These are phyloP conservation scores for Colletotrichum ledebouriae DNA, from an alignment of 2,329 filamentous ascomycete species.

Conservation along the genomic window DNA sequence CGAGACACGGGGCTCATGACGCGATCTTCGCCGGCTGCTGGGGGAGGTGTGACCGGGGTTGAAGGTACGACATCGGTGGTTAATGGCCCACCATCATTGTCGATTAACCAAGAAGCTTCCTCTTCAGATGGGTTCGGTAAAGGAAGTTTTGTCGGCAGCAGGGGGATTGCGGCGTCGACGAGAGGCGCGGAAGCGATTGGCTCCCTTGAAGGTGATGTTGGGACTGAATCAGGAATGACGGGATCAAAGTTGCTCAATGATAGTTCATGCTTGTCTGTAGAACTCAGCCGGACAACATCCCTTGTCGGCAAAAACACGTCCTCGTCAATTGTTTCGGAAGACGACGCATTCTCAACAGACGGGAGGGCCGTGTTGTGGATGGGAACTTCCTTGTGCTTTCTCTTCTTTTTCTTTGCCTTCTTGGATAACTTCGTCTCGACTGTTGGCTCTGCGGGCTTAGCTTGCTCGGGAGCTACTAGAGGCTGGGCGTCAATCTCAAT, in stretches of 20 bases:
- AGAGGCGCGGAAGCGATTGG: no score
- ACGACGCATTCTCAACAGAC: not conserved
- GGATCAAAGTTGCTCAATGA: not conserved
- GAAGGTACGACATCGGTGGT: no score
- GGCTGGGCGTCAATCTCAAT: constrained; percentile 20
- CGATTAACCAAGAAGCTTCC: not conserved
- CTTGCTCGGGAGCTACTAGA: not conserved
- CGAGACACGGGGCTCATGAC: no score
- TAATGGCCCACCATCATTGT: no score
- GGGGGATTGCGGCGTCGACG: no score
- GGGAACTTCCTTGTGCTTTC: constrained; percentile 2
- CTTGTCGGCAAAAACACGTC: not conserved
- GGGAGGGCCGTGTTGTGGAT: not conserved
- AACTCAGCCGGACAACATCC: not conserved
- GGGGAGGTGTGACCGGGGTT: not conserved
- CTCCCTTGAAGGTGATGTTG: not conserved
- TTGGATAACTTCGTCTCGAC: constrained; percentile 46
- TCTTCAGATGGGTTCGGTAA: not conserved
- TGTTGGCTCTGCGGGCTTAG: not conserved
- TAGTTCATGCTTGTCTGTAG: not conserved
- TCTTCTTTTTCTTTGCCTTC: constrained; percentile 51
- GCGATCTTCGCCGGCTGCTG: no score
- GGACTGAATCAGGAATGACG: not conserved
- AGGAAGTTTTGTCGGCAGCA: no score
- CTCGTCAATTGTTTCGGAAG: constrained; percentile 1